Evolutionary conservation across 2,329 filamentous ascomycete species (phyloP).

Genomic region (Clonostachys solani): DNA sequence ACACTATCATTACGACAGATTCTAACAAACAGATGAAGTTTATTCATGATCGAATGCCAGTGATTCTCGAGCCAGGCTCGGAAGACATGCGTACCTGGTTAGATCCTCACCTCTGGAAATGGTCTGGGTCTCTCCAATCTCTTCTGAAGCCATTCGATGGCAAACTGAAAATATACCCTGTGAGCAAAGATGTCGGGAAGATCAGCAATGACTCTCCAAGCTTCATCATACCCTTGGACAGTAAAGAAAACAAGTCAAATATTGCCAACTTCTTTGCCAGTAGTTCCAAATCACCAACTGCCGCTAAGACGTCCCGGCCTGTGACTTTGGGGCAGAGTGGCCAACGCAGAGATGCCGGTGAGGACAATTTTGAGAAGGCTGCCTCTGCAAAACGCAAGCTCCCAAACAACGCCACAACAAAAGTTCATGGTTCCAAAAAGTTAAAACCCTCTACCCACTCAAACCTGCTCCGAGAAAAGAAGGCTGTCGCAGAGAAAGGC

Average conservation of each 20-base stretch:
- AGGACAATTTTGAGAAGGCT: neutral
- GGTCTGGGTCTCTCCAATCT: slow-evolving; percentile 74
- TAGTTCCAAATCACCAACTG: slow-evolving; percentile 21
- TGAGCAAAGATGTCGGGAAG: slow-evolving; percentile 86
- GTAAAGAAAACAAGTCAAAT: slow-evolving; percentile 84
- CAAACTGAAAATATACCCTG: slow-evolving; percentile 79
- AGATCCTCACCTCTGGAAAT: slow-evolving; percentile 66
- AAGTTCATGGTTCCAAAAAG: neutral
- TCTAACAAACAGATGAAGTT: slow-evolving; percentile 81
- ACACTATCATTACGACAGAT: slow-evolving; percentile 89
- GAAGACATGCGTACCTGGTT: slow-evolving; percentile 71
- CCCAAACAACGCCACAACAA: neutral
- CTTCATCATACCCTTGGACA: slow-evolving; percentile 80
- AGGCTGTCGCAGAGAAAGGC: no score
- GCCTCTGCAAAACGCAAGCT: neutral
- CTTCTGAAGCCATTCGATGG: slow-evolving; percentile 76
- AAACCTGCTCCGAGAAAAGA: no score
- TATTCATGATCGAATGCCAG: slow-evolving; percentile 93
- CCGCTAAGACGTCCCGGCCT: neutral
- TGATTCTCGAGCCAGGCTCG: slow-evolving; percentile 76
- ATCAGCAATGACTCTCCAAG: slow-evolving; percentile 85
- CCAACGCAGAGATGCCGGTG: neutral
- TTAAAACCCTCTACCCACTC: no score
- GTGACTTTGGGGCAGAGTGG: no score
- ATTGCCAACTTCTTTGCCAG: slow-evolving; percentile 91